Base-by-base conservation (phyloP, 768 basidiomycete genomes). In the Suillus tomentosus region DNA sequence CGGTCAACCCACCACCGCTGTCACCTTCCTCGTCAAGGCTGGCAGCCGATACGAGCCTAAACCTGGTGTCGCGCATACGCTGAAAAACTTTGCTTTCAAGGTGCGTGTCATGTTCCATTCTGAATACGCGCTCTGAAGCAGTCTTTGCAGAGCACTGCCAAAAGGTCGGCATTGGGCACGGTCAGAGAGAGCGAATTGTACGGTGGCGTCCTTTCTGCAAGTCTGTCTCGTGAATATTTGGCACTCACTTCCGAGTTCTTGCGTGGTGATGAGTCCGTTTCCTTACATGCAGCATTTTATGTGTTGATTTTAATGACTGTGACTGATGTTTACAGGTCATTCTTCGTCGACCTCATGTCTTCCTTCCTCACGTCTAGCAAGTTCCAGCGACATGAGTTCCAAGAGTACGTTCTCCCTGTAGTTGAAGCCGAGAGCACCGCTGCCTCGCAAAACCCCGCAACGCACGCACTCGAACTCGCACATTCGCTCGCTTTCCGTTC, bases 1-100 rank as follows among this genome's bases (percentile, higher is more conserved):
- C 70, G 90, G 87, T 72, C 89, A 91, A 72, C 88, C 94, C 51
- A 96, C 94, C 6, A 82, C 92, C 36, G 85, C 91, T 62, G 86
- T 99, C 73, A 94, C 95, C 58, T 82, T 98, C 71, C 85, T 96
- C 67, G 87, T 97, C 77, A 96, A 95, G 78, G 96, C 94, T 62
- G 96, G 96, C 62, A 88, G 88, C 73, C 83, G 97, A 72, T 95
- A 87, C 76, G 92, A 99, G 82, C 78, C 87, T 67, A 90, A 90
- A 74, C 87, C 94, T 50, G 96, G 96, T 70, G 87, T 95, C 64
- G 95, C 96, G 3, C 93, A 96, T 81, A 90, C 87, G 66, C 84
- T 98, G 78, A 97, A 97, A 85, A 96, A 95, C 87, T 98, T 95
- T 85, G 91, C 95, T 65, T 99, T 96, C 89, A 98, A 97, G 91